A percentile compares a stretch with the other conserved stretches of the same genome.
Conservation (phyloP, 441 rosid genomes). For the Syzygium syzygioides region DNA sequence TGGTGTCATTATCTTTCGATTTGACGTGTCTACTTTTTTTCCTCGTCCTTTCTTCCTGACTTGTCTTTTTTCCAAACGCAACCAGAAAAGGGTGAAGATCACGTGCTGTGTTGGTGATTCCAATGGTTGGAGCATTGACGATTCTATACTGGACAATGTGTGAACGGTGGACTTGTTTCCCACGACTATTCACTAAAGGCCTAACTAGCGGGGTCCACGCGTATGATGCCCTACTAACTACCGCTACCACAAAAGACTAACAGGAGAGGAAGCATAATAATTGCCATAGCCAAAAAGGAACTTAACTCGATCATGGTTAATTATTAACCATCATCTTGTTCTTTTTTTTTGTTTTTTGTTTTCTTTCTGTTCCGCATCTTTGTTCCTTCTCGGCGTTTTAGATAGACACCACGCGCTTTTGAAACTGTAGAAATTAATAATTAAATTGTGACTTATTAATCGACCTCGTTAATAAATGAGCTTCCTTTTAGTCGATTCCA, state of each 20-base stretch:
- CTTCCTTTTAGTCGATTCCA: neutral
- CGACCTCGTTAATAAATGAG: neutral
- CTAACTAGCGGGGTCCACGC: neutral
- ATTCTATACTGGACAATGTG: neutral
- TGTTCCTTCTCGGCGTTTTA: neutral
- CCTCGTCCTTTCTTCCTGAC: too few relatives aligned
- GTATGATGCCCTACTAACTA: neutral
- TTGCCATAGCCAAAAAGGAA: neutral
- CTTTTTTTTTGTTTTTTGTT: neutral
- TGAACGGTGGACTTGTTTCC: neutral
- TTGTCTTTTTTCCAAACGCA: too few relatives aligned
- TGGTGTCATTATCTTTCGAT: too few relatives aligned
- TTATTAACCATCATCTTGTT: neutral
- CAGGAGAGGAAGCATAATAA: too few relatives aligned
- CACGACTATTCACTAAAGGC: neutral
- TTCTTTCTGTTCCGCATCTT: accelerated
- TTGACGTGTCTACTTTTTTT: too few relatives aligned
- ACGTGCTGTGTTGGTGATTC: neutral
- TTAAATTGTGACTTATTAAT: too few relatives aligned
- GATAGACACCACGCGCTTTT: neutral
- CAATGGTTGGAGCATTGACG: neutral
- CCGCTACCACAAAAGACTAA: neutral
- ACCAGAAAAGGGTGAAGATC: too few relatives aligned
- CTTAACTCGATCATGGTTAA: neutral
- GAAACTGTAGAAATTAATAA: too few relatives aligned